A percentile compares a stretch with the other conserved stretches of the same genome.
phyloP scores from a whole-genome alignment of 1,284 basidiomycete genomes.

The Pisolithus thermaeus region DNA sequence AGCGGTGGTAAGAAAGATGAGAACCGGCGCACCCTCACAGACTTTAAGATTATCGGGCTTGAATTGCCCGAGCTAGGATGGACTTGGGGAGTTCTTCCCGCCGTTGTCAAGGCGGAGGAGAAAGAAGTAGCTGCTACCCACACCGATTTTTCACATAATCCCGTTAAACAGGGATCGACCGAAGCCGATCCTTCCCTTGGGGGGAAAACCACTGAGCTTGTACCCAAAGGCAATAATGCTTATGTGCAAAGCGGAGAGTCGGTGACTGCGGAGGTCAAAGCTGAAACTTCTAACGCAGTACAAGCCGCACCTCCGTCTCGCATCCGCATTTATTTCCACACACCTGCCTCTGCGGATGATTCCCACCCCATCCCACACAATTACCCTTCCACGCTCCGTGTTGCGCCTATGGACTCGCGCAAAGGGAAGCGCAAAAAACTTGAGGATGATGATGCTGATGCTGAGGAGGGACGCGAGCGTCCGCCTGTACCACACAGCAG shows the following conservation, averaged over 20 bases:
- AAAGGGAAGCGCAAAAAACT: constrained; percentile 80
- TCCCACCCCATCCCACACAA: constrained; percentile 62
- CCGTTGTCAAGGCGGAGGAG: constrained; percentile 33
- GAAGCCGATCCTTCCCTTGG: constrained; percentile 24
- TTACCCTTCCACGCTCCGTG: constrained; percentile 36
- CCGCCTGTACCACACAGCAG: constrained; percentile 46
- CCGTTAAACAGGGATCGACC: constrained; percentile 38
- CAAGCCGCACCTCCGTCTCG: constrained; percentile 56
- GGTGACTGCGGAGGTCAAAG: constrained; percentile 26
- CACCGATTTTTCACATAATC: constrained; percentile 22
- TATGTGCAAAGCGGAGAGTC: constrained; percentile 13
- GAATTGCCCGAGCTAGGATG: constrained; percentile 70
- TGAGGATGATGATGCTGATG: constrained; percentile 75
- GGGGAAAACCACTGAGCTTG: constrained; percentile 11
- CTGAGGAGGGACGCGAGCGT: constrained; percentile 63
- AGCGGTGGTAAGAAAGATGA: constrained; percentile 69
- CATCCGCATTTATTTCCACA: constrained; percentile 84
- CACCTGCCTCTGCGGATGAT: constrained; percentile 74
- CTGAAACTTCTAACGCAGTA: constrained; percentile 22
- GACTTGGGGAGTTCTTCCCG: constrained; percentile 60
- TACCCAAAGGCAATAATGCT: constrained; percentile 24
- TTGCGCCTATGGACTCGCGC: constrained; percentile 51
- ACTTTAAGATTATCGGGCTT: constrained; percentile 92
- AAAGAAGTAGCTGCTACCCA: constrained; percentile 30
- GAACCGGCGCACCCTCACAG: constrained; percentile 82